These are phyloP conservation scores for Eucalyptus erythrocorys DNA, from an alignment of 345 rosid species.

Conservation along the genomic window DNA sequence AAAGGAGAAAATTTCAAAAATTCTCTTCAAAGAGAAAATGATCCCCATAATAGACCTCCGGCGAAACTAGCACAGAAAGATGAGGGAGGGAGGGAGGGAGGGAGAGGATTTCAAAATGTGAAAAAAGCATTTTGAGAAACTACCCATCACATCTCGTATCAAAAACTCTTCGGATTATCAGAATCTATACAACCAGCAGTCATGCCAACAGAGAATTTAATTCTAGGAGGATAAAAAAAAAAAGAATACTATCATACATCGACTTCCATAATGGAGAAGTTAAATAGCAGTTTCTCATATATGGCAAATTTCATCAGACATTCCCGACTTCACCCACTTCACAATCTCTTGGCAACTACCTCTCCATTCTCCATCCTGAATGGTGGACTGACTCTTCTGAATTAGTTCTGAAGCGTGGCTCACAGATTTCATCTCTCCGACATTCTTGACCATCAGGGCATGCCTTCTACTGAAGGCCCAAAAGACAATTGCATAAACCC, in stretches of 20 bases:
- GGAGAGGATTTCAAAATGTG: neutral
- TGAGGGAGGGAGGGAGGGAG: neutral
- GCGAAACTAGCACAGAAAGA: neutral
- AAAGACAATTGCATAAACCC: neutral
- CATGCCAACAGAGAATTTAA: neutral
- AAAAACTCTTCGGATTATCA: neutral
- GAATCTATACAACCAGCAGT: neutral
- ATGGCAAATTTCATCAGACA: neutral
- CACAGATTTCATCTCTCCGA: neutral
- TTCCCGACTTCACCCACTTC: neutral
- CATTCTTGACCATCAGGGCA: neutral
- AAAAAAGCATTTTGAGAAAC: neutral
- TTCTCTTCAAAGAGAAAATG: neutral
- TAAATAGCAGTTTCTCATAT: neutral
- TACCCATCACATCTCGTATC: neutral
- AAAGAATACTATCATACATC: neutral
- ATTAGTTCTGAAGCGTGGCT: neutral
- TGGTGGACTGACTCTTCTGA: neutral
- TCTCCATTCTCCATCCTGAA: neutral
- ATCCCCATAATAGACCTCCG: neutral
- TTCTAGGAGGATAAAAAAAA: neutral
- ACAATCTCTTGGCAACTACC: neutral
- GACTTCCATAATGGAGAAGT: neutral
- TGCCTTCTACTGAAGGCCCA: neutral
- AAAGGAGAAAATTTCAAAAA: neutral